Evolutionary conservation across 1,139 yeast species (phyloP).

Genomic region (Suhomyces choctaworum): DNA sequence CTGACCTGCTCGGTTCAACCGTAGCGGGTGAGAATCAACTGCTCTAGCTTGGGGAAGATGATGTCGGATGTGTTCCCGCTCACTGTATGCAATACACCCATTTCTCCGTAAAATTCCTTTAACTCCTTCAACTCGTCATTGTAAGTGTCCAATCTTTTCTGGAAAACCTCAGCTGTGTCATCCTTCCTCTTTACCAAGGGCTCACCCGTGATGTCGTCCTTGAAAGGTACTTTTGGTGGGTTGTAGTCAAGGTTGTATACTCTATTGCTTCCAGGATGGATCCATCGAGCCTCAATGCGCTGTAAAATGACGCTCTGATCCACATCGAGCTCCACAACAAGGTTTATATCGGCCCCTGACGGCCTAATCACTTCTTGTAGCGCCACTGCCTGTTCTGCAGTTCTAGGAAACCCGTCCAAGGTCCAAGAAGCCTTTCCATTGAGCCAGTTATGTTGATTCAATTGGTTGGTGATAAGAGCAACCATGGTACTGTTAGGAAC

Average conservation of each 20-base stretch:
- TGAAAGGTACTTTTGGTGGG: slow-evolving; percentile 81
- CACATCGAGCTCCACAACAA: slow-evolving; percentile 82
- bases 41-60: slow-evolving; percentile 68
- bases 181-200: slow-evolving; percentile 76
- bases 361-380: slow-evolving; percentile 50
- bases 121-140: slow-evolving; percentile 61
- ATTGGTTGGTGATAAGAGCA: slow-evolving; percentile 52
- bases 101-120: slow-evolving; percentile 54
- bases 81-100: slow-evolving; percentile 57
- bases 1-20: too few species aligned
- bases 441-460: slow-evolving; percentile 49
- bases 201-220: slow-evolving; percentile 89
- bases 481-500: slow-evolving; percentile 76
- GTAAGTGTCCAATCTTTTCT: slow-evolving; percentile 64
- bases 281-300: slow-evolving; percentile 83
- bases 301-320: slow-evolving; percentile 77
- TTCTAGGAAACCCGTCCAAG: slow-evolving; percentile 91
- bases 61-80: slow-evolving; percentile 81
- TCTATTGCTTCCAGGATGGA: slow-evolving; percentile 81
- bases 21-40: slow-evolving; percentile 40
- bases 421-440: slow-evolving; percentile 58
- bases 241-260: slow-evolving; percentile 83
- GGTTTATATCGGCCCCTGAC: slow-evolving; percentile 49
- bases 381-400: slow-evolving; percentile 64
- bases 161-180: slow-evolving; percentile 71